Evolutionary conservation across 2,329 filamentous ascomycete species (phyloP).

Genomic region (Aspergillus versicolor): DNA sequence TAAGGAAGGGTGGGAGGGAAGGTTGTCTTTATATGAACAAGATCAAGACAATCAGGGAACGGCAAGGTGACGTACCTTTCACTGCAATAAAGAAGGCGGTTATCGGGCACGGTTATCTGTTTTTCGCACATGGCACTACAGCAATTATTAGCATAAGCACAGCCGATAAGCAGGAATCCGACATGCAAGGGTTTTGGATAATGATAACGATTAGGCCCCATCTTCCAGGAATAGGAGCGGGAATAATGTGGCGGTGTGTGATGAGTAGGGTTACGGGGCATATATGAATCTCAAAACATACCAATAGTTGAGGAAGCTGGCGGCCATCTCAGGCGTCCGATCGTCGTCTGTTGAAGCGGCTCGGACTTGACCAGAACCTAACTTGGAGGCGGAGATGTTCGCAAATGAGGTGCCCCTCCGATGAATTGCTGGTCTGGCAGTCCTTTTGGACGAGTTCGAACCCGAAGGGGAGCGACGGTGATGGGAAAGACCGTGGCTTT

Average conservation of each 20-base stretch:
- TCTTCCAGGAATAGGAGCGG: conserved; percentile 1
- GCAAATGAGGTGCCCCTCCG: conserved; percentile 33
- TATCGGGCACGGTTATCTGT: conserved; percentile 62
- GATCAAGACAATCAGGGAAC: conserved; percentile 8
- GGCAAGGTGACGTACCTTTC: conserved; percentile 53
- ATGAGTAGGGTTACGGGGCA: neutral
- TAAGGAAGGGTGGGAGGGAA: neutral
- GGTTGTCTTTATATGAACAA: neutral
- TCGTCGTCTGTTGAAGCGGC: conserved; percentile 25
- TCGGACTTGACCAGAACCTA: conserved; percentile 30
- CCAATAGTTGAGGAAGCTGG: conserved; percentile 48
- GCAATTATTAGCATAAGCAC: conserved; percentile 26
- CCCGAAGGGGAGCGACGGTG: conserved; percentile 36
- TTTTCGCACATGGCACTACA: conserved; percentile 63
- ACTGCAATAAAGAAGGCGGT: conserved; percentile 63
- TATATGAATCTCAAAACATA: conserved; percentile 28
- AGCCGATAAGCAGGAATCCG: conserved; percentile 21
- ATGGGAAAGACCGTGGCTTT: conserved; percentile 22
- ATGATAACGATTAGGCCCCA: conserved; percentile 9
- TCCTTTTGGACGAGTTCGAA: conserved; percentile 33
- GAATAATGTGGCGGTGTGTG: conserved; percentile 17
- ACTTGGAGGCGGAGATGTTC: conserved; percentile 33
- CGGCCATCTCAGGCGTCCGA: conserved; percentile 39
- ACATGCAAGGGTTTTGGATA: conserved; percentile 19
- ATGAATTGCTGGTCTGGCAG: conserved; percentile 31